These are phyloP conservation scores for Elsinoe perseae DNA, from an alignment of 2,329 filamentous ascomycete genomes.

Conservation along the genomic window DNA sequence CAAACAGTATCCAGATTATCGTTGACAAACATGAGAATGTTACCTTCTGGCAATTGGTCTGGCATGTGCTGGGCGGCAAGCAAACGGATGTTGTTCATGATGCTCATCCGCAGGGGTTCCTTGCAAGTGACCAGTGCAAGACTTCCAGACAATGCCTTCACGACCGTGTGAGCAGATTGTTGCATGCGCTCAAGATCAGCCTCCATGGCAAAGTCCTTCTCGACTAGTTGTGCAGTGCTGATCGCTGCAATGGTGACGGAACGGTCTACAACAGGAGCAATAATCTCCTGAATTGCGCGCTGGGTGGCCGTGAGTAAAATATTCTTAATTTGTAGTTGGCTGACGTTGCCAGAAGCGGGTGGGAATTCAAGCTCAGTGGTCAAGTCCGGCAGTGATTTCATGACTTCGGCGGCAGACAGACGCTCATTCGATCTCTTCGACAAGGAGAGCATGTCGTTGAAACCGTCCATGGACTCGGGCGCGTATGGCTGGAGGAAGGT, in stretches of 20 bases:
- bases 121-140: constrained; percentile 97
- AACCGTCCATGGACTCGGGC: constrained; percentile 55
- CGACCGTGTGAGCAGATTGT: constrained; percentile 83
- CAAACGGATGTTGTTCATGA: constrained; percentile 94
- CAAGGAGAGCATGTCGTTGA: constrained; percentile 74
- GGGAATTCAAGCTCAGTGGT: constrained; percentile 72
- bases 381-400: constrained; percentile 76
- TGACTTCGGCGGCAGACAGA: constrained; percentile 69
- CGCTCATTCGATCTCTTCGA: constrained; percentile 55
- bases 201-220: constrained; percentile 94
- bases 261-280: constrained; percentile 91
- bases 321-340: constrained; percentile 54
- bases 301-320: constrained; percentile 83
- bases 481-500: constrained; percentile 33
- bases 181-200: constrained; percentile 80
- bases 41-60: constrained; percentile 79
- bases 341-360: constrained; percentile 65
- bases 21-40: constrained; percentile 97
- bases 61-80: constrained; percentile 55
- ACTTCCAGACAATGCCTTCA: constrained; percentile 87
- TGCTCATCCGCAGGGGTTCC: constrained; percentile 90
- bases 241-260: constrained; percentile 98
- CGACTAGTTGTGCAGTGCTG: constrained; percentile 87
- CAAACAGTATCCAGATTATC: constrained; percentile 93
- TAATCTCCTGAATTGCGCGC: constrained; percentile 89